Conservation (phyloP, 108 stramenopile genomes). For the Skeletonema tropicum region DNA sequence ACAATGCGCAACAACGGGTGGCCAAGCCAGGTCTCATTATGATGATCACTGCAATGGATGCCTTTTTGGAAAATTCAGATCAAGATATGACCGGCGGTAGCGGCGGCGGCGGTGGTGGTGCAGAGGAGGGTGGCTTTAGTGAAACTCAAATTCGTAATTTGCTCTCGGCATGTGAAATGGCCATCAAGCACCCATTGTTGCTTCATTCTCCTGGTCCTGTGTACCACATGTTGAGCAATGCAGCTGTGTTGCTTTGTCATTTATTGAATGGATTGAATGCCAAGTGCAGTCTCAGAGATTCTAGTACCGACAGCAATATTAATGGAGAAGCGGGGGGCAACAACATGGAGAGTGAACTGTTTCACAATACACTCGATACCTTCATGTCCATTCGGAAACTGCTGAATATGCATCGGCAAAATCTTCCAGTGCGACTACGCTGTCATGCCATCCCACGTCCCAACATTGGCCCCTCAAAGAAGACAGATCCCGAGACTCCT, state of each 20-base stretch:
- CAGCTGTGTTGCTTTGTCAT: constrained; percentile 82
- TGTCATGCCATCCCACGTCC: constrained; percentile 87
- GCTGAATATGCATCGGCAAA: constrained; percentile 75
- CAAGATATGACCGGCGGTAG: constrained; percentile 49
- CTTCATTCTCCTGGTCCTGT: constrained; percentile 81
- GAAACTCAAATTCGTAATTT: constrained; percentile 82
- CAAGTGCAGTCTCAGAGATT: constrained; percentile 11
- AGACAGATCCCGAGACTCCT: constrained; percentile 21
- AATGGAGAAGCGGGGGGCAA: background rate
- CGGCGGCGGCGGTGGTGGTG: constrained; percentile 5
- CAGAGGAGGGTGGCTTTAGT: constrained; percentile 64
- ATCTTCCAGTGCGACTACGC: constrained; percentile 76
- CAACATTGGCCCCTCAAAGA: constrained; percentile 44
- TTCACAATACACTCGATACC: constrained; percentile 84
- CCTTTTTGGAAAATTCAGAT: constrained; percentile 81
- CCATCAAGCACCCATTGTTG: constrained; percentile 80
- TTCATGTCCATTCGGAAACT: constrained; percentile 76
- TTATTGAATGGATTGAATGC: constrained; percentile 85
- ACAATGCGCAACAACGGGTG: constrained; percentile 29
- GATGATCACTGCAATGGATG: constrained; percentile 81
- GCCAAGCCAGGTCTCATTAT: constrained; percentile 80
- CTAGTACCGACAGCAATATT: background rate
- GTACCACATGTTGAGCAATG: constrained; percentile 87
- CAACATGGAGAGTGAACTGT: constrained; percentile 73
- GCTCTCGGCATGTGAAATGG: constrained; percentile 78